Evolutionary conservation across 2,329 filamentous ascomycete genomes (phyloP).

Genomic region (Penicillium sclerotiorum): DNA sequence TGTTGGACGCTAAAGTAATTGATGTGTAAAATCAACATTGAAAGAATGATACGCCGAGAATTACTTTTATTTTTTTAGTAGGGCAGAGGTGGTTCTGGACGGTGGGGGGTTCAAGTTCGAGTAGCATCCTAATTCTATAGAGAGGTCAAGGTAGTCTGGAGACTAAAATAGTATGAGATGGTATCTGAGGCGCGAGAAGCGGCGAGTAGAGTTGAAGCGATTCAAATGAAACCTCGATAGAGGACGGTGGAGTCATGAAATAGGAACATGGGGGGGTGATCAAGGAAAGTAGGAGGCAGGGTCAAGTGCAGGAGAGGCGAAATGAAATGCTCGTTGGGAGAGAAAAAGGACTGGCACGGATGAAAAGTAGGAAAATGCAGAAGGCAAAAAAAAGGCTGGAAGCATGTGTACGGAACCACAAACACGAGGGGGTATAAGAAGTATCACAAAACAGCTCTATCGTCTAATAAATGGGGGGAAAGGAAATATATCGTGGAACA

Average conservation of each 20-base stretch:
- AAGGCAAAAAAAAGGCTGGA: not conserved
- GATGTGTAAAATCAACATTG: too few species aligned
- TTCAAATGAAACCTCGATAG: slow-evolving; percentile 12
- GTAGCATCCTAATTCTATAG: too few species aligned
- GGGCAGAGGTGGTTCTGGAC: too few species aligned
- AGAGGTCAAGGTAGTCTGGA: too few species aligned
- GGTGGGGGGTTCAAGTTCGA: too few species aligned
- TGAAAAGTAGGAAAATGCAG: not conserved
- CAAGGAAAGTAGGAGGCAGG: slow-evolving; percentile 1
- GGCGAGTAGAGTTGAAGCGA: not conserved
- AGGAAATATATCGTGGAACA: slow-evolving; percentile 15
- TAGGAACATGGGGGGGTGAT: too few species aligned
- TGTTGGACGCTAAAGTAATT: too few species aligned
- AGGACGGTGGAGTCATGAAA: too few species aligned
- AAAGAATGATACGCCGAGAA: too few species aligned
- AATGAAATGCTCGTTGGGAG: not conserved
- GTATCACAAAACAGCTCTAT: slow-evolving; percentile 24
- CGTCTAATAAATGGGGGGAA: slow-evolving; percentile 20
- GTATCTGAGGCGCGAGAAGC: not conserved
- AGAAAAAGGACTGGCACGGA: not conserved
- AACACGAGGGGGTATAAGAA: slow-evolving; percentile 26
- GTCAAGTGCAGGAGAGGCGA: too few species aligned
- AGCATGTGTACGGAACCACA: slow-evolving; percentile 16
- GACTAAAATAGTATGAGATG: slow-evolving; percentile 6
- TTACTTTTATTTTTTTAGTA: too few species aligned